These are phyloP conservation scores for Chenopodium formosanum DNA, from an alignment of 148 eudicot species.

Conservation along the genomic window DNA sequence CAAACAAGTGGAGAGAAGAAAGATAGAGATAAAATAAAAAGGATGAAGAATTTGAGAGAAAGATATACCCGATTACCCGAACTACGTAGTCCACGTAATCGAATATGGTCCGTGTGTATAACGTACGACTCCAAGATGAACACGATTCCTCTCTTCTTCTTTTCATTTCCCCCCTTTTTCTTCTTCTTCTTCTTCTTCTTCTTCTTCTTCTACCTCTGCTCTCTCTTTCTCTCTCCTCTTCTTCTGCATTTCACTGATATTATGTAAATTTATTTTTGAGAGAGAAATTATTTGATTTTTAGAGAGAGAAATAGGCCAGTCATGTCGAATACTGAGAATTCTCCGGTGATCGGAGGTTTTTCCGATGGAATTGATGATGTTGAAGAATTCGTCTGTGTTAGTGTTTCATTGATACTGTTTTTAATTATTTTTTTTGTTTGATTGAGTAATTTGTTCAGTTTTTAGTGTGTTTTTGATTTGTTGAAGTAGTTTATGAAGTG, in stretches of 20 bases:
- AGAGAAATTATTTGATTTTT: background rate
- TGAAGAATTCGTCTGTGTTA: constrained; percentile 69
- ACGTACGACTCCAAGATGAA: constrained; percentile 46
- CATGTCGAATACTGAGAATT: constrained; percentile 33
- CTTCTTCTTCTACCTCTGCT: background rate
- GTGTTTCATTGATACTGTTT: constrained; percentile 15
- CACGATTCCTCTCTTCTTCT: constrained; percentile 34
- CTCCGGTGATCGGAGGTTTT: constrained; percentile 30
- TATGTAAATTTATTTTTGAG: background rate
- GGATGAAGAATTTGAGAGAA: background rate
- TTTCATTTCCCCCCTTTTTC: background rate
- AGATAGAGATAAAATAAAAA: constrained; percentile 1
- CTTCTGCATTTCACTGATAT: background rate
- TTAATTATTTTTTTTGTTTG: background rate
- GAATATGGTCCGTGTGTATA: constrained; percentile 59
- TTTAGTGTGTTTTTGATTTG: background rate
- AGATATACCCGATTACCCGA: background rate
- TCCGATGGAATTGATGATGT: constrained; percentile 70
- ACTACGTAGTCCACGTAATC: constrained; percentile 51
- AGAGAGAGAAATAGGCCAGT: too few species aligned
- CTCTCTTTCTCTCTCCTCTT: too few species aligned
- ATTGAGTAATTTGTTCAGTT: background rate
- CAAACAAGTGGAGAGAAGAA: background rate
- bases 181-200: background rate
- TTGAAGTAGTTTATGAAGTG: background rate